Percentiles rank a stretch among this genome's conserved stretches.
Evolutionary conservation across 768 basidiomycete species (phyloP).

Genomic region (Serendipita vermifera): DNA sequence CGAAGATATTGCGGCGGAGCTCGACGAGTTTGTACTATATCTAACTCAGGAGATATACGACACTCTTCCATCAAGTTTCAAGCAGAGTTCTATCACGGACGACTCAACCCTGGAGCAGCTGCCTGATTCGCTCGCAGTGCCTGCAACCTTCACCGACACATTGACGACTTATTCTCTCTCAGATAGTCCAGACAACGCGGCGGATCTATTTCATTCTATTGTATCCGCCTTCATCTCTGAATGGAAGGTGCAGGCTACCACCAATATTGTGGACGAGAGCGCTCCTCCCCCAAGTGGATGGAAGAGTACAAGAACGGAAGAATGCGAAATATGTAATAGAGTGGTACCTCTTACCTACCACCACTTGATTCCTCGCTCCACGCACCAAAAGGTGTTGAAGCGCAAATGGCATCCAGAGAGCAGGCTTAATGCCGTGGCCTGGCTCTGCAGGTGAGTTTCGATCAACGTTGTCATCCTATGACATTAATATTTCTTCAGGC

Average conservation of each 20-base stretch:
- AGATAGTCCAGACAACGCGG: conserved; percentile 27
- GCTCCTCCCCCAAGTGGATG: conserved; percentile 36
- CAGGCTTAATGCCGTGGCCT: conserved; percentile 45
- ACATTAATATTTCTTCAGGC: conserved; percentile 23
- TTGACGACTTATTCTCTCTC: conserved; percentile 36
- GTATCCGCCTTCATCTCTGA: conserved; percentile 33
- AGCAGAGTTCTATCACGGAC: conserved; percentile 29
- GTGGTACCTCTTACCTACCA: conserved; percentile 46
- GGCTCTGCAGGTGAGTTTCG: conserved; percentile 35
- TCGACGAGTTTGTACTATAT: conserved; percentile 43
- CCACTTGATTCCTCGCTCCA: conserved; percentile 44
- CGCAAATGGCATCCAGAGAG: conserved; percentile 42
- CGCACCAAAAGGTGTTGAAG: conserved; percentile 42
- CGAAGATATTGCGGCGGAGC: conserved; percentile 21
- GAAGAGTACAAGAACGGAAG: conserved; percentile 36
- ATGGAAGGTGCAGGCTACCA: not conserved
- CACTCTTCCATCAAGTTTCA: conserved; percentile 27
- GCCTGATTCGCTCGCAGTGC: conserved; percentile 27
- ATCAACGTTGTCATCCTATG: not conserved
- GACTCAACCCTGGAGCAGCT: conserved; percentile 22
- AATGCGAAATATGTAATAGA: conserved; percentile 50
- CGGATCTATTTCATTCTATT: conserved; percentile 29
- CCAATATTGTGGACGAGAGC: not conserved
- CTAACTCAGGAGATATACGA: conserved; percentile 40
- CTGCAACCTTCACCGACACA: conserved; percentile 36